phyloP scores from a whole-genome alignment of 805 yeast genomes.

The Kazachstania kunashirensis region DNA sequence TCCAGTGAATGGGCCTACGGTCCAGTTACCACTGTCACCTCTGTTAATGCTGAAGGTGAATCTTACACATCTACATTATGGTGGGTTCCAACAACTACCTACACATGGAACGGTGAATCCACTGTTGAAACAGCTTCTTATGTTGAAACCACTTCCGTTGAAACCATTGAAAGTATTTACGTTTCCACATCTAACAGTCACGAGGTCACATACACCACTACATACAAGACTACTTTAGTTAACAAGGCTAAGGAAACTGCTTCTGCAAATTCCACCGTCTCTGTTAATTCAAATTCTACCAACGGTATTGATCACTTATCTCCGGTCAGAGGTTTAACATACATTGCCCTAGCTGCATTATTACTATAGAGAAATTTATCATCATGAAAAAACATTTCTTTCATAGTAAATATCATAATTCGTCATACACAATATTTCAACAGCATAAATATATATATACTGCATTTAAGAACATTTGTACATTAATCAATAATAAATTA shows the following conservation, averaged over 20 bases:
- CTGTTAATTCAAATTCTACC: constrained; percentile 11
- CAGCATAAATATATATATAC: too few species aligned
- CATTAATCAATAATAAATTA: too few species aligned
- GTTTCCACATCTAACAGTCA: constrained; percentile 2
- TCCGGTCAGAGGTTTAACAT: not conserved
- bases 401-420: too few species aligned
- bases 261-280: constrained; percentile 3
- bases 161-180: constrained; percentile 1
- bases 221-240: constrained; percentile 1
- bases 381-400: too few species aligned
- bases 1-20: constrained; percentile 7
- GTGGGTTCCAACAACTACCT: constrained; percentile 24
- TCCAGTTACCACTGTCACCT: constrained; percentile 15
- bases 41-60: constrained; percentile 17
- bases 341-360: constrained; percentile 8
- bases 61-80: constrained; percentile 22
- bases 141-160: not conserved
- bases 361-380: constrained; percentile 8
- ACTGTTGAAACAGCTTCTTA: constrained; percentile 1
- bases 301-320: constrained; percentile 7
- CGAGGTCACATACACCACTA: not conserved
- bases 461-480: too few species aligned
- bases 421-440: too few species aligned
- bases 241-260: not conserved
- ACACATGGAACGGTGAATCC: constrained; percentile 1